phyloP scores from a whole-genome alignment of 148 eudicot species.

The Vaccinium darrowii region DNA sequence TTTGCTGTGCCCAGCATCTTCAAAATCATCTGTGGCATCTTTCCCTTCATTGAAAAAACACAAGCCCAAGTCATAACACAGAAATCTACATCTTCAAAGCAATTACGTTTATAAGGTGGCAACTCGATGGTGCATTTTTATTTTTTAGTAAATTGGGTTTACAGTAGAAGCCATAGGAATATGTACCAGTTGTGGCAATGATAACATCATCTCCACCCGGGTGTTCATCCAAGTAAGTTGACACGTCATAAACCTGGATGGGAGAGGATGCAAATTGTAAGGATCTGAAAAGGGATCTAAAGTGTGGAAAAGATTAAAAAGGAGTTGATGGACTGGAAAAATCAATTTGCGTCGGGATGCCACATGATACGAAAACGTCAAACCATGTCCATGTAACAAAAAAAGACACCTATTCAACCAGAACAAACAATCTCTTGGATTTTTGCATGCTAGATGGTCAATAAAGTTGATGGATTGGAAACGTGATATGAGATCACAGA shows the following conservation, averaged over 20 bases:
- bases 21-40: constrained; percentile 94
- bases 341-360: neutral
- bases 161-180: neutral
- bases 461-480: neutral
- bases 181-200: constrained; percentile 58
- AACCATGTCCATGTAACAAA: neutral
- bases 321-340: neutral
- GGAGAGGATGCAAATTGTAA: constrained; percentile 1
- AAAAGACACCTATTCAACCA: neutral
- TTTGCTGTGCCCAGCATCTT: constrained; percentile 93
- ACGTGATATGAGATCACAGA: neutral
- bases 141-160: neutral
- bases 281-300: neutral
- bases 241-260: constrained; percentile 86
- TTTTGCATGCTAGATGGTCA: neutral
- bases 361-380: neutral
- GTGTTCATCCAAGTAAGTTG: constrained; percentile 85
- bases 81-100: neutral
- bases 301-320: neutral
- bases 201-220: constrained; percentile 97
- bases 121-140: neutral
- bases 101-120: neutral
- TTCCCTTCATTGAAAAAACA: constrained; percentile 45
- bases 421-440: neutral
- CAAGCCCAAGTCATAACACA: neutral